phyloP scores from a whole-genome alignment of 2,329 filamentous ascomycete species.

The Diaporthe longicolla region DNA sequence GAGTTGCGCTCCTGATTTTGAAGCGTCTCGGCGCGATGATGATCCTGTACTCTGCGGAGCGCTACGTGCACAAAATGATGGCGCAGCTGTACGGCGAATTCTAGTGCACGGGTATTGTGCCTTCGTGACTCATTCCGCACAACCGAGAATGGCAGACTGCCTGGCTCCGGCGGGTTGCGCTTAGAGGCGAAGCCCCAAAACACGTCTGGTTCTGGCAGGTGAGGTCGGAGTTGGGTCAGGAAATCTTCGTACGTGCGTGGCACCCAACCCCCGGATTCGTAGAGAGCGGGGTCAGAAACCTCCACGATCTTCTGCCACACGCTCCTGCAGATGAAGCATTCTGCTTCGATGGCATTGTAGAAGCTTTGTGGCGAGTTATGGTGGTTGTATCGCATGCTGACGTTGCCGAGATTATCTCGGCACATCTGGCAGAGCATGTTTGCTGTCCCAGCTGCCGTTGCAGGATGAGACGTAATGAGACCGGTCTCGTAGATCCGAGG shows the following conservation, averaged over 20 bases:
- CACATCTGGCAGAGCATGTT: conserved; percentile 4
- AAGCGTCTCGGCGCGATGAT: neutral
- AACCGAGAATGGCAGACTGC: neutral
- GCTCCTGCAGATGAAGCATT: neutral
- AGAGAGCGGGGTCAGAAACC: neutral
- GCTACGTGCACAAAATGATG: neutral
- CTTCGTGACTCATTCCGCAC: neutral
- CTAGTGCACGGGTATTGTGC: neutral
- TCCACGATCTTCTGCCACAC: neutral
- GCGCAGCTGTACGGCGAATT: neutral
- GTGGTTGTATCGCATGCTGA: neutral
- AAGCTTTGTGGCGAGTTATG: neutral
- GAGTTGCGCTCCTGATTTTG: neutral
- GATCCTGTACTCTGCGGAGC: neutral
- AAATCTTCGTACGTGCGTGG: neutral
- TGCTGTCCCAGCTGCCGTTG: neutral
- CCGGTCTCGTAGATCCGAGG: too few relatives aligned
- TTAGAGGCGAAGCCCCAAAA: neutral
- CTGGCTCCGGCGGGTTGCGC: neutral
- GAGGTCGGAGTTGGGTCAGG: neutral
- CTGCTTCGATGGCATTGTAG: neutral
- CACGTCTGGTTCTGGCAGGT: neutral
- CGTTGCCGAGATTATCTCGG: neutral
- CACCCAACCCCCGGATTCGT: neutral
- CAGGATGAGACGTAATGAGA: too few relatives aligned